Percentiles rank a stretch among this genome's conserved stretches.
Conservation (phyloP, 768 basidiomycete species). For the Lactarius hengduanensis region DNA sequence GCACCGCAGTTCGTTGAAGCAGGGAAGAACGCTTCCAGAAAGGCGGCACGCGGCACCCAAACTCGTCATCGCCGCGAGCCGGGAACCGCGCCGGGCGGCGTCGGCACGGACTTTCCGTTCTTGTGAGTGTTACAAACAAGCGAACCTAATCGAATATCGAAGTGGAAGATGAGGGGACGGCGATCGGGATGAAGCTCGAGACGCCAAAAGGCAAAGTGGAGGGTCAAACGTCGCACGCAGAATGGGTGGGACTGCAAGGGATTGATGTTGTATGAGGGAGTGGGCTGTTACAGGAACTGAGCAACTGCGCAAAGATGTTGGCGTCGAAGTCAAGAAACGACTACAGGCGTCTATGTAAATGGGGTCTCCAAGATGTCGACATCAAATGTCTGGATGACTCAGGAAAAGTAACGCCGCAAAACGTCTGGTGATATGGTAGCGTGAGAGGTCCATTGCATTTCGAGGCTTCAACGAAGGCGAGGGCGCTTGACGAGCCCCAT, state of each 20-base stretch:
- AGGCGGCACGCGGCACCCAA: background rate
- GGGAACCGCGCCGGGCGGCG: background rate
- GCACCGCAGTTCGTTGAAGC: background rate
- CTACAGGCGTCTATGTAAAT: background rate
- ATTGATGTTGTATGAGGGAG: background rate
- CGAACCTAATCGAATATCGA: conserved; percentile 8
- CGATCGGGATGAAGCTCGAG: background rate
- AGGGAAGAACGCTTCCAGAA: conserved; percentile 3
- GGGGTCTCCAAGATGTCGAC: background rate
- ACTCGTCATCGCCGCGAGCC: background rate
- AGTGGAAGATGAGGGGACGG: background rate
- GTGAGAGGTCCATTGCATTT: conserved; percentile 4
- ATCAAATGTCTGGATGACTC: background rate
- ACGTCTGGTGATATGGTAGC: background rate
- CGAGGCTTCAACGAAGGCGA: background rate
- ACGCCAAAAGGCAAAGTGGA: background rate
- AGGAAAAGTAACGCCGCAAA: background rate
- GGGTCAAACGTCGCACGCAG: background rate
- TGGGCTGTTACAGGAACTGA: background rate
- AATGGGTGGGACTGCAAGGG: background rate
- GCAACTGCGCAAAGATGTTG: background rate
- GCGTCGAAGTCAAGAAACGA: background rate
- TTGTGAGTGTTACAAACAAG: background rate
- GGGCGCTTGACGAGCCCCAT: background rate
- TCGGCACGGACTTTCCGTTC: conserved; percentile 9